phyloP scores from a whole-genome alignment of 1,284 basidiomycete genomes.

The Trametes hirsuta region DNA sequence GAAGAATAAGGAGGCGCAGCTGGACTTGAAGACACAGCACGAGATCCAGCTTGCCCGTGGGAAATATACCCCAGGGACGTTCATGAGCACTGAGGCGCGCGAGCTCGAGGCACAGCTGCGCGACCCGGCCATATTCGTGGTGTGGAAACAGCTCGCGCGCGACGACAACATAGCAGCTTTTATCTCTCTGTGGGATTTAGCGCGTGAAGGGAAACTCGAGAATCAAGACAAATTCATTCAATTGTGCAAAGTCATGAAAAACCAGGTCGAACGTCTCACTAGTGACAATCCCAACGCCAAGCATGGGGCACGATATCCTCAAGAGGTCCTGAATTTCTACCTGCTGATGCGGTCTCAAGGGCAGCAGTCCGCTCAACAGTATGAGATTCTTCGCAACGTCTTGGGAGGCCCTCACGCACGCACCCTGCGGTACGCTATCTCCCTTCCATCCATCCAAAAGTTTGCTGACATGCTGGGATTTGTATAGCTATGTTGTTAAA shows the following conservation, averaged over 20 bases:
- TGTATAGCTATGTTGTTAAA: background rate
- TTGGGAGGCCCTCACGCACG: background rate
- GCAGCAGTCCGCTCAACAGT: constrained; percentile 9
- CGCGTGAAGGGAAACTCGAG: background rate
- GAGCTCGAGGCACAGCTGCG: background rate
- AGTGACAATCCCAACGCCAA: background rate
- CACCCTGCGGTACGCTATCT: background rate
- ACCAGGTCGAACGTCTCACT: background rate
- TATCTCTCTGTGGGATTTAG: constrained; percentile 1
- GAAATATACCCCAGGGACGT: background rate
- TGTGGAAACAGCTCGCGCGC: background rate
- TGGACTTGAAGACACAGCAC: background rate
- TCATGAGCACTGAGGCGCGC: background rate
- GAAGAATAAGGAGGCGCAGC: constrained; percentile 1
- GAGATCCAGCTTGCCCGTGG: background rate
- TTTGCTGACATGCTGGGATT: too few relatives aligned
- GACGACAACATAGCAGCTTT: background rate
- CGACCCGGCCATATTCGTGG: background rate
- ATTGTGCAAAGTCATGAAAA: background rate
- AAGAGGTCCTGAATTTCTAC: constrained; percentile 1
- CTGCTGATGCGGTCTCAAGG: constrained; percentile 4
- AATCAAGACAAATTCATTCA: background rate
- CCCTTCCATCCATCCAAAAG: background rate
- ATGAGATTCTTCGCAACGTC: background rate
- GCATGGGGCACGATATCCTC: constrained; percentile 3